Evolutionary conservation across 495 filamentous ascomycete genomes (phyloP), one percentile per base, ranked within the genome.

Genomic region (Aspergillus taichungensis): DNA sequence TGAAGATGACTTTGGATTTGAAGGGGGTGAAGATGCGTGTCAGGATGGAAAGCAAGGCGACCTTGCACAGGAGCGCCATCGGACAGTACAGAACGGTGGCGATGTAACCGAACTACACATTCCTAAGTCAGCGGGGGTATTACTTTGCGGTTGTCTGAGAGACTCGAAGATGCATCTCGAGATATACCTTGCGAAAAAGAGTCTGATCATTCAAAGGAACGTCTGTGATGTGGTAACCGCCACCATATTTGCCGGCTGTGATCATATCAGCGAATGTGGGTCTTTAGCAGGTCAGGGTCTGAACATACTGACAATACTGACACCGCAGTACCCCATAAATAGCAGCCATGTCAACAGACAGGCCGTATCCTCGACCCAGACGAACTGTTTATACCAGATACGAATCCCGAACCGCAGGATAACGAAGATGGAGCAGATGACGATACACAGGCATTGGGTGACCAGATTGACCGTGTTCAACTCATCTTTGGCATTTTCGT

Each of bases 31-130:
- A 74, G 48, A 74, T 64, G 33, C 72, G 69, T 14, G 62, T 64
- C 6, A 75, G 52, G 44, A 75, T 71, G 0, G 68, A 56, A 1
- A 75, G 60, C n/a, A 75, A 62, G 37, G 71, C 63, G 42, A 73
- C 47, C 49, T 75, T 75, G 44, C 62, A 58, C 45, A 68, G 58
- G 13, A 72, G 61, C 10, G 66, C 68, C 60, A 67, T 72, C 6
- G 72, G 72, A 18, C 67, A 73, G 53, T 75, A 75, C 37, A 73
- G 51, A 18, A 73, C 54, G 6, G 65, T 71, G 13, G 62, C 62
- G 47, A 67, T 54, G 35, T 69, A 69, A 54, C 57, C 64, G 45
- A 61, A 67, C 54, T 57, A 30, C 24, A 3, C n/a, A 3, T 45
- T 34, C 18, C 36, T 50, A 10, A 13, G 36, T 40, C 13, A 28